A percentile compares a stretch with the other conserved stretches of the same genome.
phyloP scores from a whole-genome alignment of 805 yeast genomes.

The Metschnikowia continentalis region DNA sequence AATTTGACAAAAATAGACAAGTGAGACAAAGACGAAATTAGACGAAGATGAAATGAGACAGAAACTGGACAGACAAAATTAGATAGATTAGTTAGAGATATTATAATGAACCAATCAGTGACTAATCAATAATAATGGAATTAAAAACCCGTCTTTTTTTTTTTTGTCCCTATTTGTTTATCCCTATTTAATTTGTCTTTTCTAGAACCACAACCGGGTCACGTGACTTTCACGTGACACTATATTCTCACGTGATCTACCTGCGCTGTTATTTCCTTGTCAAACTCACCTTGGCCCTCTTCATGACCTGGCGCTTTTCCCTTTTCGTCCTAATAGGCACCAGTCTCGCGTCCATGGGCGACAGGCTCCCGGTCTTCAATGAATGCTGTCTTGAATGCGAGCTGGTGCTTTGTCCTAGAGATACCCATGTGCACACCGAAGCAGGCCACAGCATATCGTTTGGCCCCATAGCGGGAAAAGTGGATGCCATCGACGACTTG shows the following conservation, averaged over 20 bases:
- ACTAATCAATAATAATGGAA: too few species aligned
- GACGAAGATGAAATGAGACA: too few species aligned
- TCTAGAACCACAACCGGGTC: background rate
- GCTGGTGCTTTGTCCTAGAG: conserved; percentile 1
- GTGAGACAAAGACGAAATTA: too few species aligned
- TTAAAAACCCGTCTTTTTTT: too few species aligned
- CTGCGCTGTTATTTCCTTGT: background rate
- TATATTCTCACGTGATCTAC: too few species aligned
- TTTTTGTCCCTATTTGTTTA: too few species aligned
- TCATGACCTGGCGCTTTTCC: too few species aligned
- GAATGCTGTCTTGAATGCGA: conserved; percentile 16
- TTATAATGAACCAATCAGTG: too few species aligned
- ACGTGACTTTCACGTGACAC: background rate
- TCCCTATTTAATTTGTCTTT: too few species aligned
- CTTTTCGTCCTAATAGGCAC: background rate
- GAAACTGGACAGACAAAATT: too few species aligned
- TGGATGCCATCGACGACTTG: conserved; percentile 3
- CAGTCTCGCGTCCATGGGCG: conserved; percentile 27
- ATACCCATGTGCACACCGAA: background rate
- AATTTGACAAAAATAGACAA: too few species aligned
- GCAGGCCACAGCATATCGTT: background rate
- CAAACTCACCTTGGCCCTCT: background rate
- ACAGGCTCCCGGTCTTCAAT: conserved; percentile 28
- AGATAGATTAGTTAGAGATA: too few species aligned
- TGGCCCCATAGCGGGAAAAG: background rate